phyloP scores from a whole-genome alignment of 2,329 filamentous ascomycete genomes.

The Fusarium brachygibbosum region DNA sequence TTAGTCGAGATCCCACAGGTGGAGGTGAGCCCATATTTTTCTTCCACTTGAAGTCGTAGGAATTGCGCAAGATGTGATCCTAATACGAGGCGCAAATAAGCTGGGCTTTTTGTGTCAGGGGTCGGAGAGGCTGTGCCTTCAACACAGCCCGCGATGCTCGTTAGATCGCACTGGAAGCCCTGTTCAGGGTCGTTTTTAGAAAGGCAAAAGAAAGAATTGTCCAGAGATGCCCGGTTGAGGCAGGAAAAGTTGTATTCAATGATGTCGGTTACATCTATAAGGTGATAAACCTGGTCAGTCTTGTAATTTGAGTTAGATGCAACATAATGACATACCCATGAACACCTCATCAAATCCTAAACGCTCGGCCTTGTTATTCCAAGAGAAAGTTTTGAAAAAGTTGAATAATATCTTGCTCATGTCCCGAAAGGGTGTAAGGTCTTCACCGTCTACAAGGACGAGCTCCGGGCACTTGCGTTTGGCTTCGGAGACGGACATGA shows the following conservation, averaged over 20 bases:
- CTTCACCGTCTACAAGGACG: conserved; percentile 88
- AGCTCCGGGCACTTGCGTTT: conserved; percentile 84
- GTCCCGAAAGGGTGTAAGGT: conserved; percentile 86
- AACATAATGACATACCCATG: conserved; percentile 55
- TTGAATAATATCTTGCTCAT: conserved; percentile 84
- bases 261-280: conserved; percentile 85
- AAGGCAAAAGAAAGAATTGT: conserved; percentile 83
- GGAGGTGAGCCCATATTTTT: conserved; percentile 84
- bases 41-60: conserved; percentile 78
- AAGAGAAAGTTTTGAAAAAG: conserved; percentile 79
- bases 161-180: conserved; percentile 86
- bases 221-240: conserved; percentile 75
- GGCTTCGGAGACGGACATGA: conserved; percentile 88
- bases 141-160: conserved; percentile 73
- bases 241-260: conserved; percentile 83
- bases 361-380: conserved; percentile 82
- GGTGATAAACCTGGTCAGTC: conserved; percentile 11
- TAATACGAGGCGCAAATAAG: conserved; percentile 75
- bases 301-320: background rate
- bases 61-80: conserved; percentile 85
- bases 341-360: conserved; percentile 91
- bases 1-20: conserved; percentile 90
- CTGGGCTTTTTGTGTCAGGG: conserved; percentile 53
- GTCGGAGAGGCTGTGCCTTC: conserved; percentile 46
- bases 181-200: conserved; percentile 77